Conservation (phyloP, 139 green algal genomes). For the Nannochloris sp. region DNA sequence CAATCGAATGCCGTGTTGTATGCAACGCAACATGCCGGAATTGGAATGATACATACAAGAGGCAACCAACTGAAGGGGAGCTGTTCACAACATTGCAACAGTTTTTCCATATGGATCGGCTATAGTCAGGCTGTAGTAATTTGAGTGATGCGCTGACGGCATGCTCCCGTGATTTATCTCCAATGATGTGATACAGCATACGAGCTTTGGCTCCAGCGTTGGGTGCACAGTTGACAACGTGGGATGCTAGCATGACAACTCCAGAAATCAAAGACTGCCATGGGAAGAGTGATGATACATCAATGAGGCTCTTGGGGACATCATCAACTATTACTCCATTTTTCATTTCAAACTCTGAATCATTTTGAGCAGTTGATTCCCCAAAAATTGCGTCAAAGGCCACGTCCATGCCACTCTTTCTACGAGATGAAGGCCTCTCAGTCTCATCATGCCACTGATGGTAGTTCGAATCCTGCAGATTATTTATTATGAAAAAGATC, state of each 20-base stretch:
- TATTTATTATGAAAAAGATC: not conserved
- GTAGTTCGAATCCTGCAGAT: slow-evolving; percentile 20
- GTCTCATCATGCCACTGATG: slow-evolving; percentile 28
- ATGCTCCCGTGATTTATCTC: no score
- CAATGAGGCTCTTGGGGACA: not conserved
- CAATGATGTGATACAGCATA: no score
- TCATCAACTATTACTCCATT: not conserved
- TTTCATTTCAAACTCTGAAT: not conserved
- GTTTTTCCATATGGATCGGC: no score
- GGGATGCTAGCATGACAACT: not conserved
- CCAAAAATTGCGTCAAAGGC: slow-evolving; percentile 19
- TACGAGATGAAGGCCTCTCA: not conserved
- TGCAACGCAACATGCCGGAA: no score
- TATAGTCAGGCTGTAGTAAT: no score
- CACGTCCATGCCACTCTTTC: slow-evolving; percentile 9
- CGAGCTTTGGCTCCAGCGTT: no score
- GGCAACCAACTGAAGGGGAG: no score
- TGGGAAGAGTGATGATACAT: not conserved
- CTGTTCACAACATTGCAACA: no score
- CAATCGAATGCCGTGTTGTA: no score
- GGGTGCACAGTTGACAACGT: no score
- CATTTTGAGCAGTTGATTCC: not conserved
- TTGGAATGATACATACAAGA: no score
- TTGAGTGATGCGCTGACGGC: no score
- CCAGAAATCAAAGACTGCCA: not conserved